A percentile compares a stretch with the other conserved stretches of the same genome.
Evolutionary conservation across 441 rosid genomes (phyloP).

Genomic region (Theobroma grandiflorum): DNA sequence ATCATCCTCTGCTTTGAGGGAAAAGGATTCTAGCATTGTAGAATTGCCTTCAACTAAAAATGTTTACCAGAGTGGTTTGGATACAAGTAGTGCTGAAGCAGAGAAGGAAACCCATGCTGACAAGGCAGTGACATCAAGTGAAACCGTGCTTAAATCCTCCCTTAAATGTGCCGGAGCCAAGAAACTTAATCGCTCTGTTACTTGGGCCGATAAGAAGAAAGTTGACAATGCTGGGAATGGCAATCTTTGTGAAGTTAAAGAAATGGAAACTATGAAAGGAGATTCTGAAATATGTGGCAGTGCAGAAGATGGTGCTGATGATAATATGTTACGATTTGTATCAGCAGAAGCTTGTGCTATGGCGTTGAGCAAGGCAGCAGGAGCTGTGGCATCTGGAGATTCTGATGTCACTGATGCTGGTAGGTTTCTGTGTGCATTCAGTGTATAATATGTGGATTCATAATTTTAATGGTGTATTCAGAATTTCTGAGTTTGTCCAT

Average conservation of each 20-base stretch:
- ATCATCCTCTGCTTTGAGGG: constrained; percentile 43
- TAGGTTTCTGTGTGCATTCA: constrained; percentile 36
- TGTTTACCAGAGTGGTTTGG: constrained; percentile 33
- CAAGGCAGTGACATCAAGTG: constrained; percentile 43
- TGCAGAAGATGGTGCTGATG: constrained; percentile 41
- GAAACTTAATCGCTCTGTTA: constrained; percentile 60
- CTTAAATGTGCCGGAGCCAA: constrained; percentile 66
- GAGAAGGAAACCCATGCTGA: constrained; percentile 36
- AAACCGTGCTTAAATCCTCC: constrained; percentile 62
- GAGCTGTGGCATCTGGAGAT: constrained; percentile 72
- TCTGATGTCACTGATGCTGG: constrained; percentile 64
- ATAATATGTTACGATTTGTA: constrained; percentile 45
- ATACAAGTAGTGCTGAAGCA: constrained; percentile 26
- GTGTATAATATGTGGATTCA: constrained; percentile 20
- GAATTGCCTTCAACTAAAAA: constrained; percentile 43
- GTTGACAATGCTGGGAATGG: constrained; percentile 39
- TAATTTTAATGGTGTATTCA: constrained; percentile 3
- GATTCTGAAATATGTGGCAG: constrained; percentile 28
- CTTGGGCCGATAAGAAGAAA: constrained; percentile 77
- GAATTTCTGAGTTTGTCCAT: constrained; percentile 9
- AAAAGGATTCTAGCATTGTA: constrained; percentile 35
- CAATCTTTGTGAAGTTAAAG: constrained; percentile 59
- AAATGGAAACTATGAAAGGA: constrained; percentile 40
- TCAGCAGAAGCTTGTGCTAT: constrained; percentile 85
- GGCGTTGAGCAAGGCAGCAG: constrained; percentile 85